Base-by-base conservation (phyloP, 805 yeast genomes). In the Lachancea quebecensis region DNA sequence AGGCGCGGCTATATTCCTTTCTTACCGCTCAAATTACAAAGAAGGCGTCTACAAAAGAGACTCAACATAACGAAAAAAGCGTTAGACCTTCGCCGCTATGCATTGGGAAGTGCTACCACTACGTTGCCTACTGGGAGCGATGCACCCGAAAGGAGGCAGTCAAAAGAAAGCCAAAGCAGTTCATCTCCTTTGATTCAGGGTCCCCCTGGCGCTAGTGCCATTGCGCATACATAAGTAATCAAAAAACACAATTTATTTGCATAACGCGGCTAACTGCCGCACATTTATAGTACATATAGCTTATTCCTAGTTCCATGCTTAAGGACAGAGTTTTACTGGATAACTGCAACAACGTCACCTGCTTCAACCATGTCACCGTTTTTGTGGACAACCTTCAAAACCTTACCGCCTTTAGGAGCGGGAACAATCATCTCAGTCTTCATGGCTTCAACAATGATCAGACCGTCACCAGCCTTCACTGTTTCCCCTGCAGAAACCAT, bases 351-450 rank as follows among this genome's bases (percentile, higher is more conserved):
- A 50, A 88, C 68, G 64, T 93, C 98, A 51, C 99, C 99, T 34
- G 96, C 88, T 49, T 91, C 97, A 35, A 91, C 95, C 85, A 93
- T 86, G 59, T 91, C 96, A 58, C 98, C 98, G 59, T 88, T 87
- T 45, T 74, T 73, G 64, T 88, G 96, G 47, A 79, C 65, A 38
- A 87, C 70, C 67, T 85, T 84, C 40, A 77, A 60, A 17, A 87
- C 90, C 59, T 77, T 83, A 57, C 95, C 95, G 17, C 71, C 70
- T 45, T 60, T 71, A 1, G 95, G 75, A 16, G 97, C 79, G 44
- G 67, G 72, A 31, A 91, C 95, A 41, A 79, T 77, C 97, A 91
- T 91, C 68, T 91, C 99, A 0, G 98, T 93, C 73, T 91, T 91
- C 99, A 91, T 91, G 45, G 99, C 98, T 67, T 91, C 99, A 44